Evolutionary conservation across 2,329 filamentous ascomycete genomes (phyloP).

Genomic region (Onygenales sp.): DNA sequence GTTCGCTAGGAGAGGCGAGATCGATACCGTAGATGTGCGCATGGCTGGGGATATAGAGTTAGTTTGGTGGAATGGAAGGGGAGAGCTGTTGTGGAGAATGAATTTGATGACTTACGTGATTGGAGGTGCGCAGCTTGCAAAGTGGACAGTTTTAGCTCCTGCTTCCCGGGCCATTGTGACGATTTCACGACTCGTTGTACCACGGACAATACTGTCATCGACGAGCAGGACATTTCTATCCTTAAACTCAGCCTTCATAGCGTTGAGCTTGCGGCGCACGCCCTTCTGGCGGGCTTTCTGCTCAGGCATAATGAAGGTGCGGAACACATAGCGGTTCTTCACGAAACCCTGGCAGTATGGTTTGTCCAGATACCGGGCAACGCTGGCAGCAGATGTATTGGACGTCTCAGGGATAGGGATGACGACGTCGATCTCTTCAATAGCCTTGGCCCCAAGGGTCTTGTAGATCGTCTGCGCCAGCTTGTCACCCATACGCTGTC

Average conservation of each 20-base stretch:
- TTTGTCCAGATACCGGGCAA: constrained; percentile 66
- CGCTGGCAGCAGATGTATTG: constrained; percentile 67
- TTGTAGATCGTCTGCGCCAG: constrained; percentile 64
- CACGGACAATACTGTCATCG: constrained; percentile 83
- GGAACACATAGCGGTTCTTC: constrained; percentile 82
- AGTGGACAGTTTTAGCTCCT: constrained; percentile 71
- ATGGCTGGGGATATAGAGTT: constrained; percentile 34
- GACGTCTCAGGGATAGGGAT: constrained; percentile 79
- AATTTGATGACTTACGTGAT: constrained; percentile 46
- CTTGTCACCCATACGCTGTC: constrained; percentile 77
- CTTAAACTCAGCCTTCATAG: constrained; percentile 76
- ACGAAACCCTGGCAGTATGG: constrained; percentile 75
- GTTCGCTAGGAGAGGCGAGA: constrained; percentile 59
- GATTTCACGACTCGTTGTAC: constrained; percentile 71
- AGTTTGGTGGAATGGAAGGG: constrained; percentile 5
- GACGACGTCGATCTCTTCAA: constrained; percentile 68
- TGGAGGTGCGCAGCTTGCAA: constrained; percentile 71
- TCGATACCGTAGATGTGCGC: constrained; percentile 83
- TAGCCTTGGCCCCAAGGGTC: constrained; percentile 56
- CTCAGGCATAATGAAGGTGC: constrained; percentile 79
- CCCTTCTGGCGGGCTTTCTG: constrained; percentile 74
- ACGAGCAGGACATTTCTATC: constrained; percentile 73
- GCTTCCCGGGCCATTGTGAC: constrained; percentile 77
- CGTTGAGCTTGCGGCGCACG: constrained; percentile 79
- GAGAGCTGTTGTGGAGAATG: neutral